Conservation (phyloP, 1,139 yeast species). For the Yamadazyma aaseri region DNA sequence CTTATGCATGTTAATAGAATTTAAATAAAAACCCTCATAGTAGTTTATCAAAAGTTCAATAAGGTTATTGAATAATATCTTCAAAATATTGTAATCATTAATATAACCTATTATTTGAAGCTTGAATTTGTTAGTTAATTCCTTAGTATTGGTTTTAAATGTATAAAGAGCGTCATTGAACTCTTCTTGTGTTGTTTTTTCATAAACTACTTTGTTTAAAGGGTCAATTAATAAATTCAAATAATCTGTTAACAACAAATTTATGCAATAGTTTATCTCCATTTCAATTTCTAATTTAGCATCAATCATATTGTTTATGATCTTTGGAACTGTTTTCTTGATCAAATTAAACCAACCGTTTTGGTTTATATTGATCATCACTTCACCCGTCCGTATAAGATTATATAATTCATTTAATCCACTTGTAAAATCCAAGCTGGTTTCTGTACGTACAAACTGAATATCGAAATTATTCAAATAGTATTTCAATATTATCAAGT, state of each 20-base stretch:
- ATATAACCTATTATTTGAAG: constrained; percentile 49
- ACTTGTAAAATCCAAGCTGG: constrained; percentile 71
- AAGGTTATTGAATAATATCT: constrained; percentile 33
- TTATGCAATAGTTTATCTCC: constrained; percentile 69
- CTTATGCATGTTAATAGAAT: constrained; percentile 16
- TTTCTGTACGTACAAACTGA: constrained; percentile 69
- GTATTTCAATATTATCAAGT: constrained; percentile 65
- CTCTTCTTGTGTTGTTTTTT: constrained; percentile 10
- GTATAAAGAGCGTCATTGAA: constrained; percentile 25
- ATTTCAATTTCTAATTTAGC: constrained; percentile 76
- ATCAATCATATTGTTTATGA: constrained; percentile 83
- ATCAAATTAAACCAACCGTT: constrained; percentile 58
- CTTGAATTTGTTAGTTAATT: constrained; percentile 55
- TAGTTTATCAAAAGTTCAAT: constrained; percentile 28
- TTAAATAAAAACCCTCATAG: constrained; percentile 31
- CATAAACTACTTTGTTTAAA: constrained; percentile 10
- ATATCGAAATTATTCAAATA: constrained; percentile 81
- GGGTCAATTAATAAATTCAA: constrained; percentile 37
- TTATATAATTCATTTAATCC: constrained; percentile 63
- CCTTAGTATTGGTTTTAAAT: constrained; percentile 50
- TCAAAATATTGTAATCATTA: constrained; percentile 33
- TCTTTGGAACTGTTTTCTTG: constrained; percentile 72
- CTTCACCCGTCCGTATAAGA: constrained; percentile 38
- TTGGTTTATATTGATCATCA: constrained; percentile 28
- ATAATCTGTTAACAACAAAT: constrained; percentile 51